These are phyloP conservation scores for Fusarium sp. DNA, from an alignment of 2,329 filamentous ascomycete species.

Conservation along the genomic window DNA sequence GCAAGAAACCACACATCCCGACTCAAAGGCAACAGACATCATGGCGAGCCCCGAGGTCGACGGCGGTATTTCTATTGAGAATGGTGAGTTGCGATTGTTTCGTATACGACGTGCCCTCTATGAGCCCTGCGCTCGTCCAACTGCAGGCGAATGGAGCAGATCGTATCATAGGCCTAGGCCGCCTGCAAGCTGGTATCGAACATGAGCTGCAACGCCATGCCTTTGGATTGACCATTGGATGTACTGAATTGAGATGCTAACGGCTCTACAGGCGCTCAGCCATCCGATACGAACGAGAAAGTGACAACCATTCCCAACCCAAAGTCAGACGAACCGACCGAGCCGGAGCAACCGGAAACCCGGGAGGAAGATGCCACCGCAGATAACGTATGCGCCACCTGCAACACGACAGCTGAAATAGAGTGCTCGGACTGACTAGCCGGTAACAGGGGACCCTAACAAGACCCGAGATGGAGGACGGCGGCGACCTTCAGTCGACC, in stretches of 20 bases:
- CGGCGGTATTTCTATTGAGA: constrained; percentile 6
- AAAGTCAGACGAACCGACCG: constrained; percentile 21
- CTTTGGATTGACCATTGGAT: not conserved
- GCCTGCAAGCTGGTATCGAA: not conserved
- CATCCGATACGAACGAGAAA: constrained; percentile 34
- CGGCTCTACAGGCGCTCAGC: constrained; percentile 4
- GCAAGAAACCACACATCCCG: not conserved
- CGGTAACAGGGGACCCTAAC: constrained; percentile 1
- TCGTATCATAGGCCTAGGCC: not conserved
- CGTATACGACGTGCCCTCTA: not conserved
- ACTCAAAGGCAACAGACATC: constrained; percentile 11
- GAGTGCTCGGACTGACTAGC: constrained; percentile 9
- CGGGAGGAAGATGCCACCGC: constrained; percentile 7
- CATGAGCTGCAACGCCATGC: not conserved
- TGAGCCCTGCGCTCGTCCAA: constrained; percentile 6
- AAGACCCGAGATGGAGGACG: constrained; percentile 21
- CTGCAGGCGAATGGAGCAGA: constrained; percentile 6
- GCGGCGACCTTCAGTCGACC: constrained; percentile 24
- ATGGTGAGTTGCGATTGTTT: constrained; percentile 34
- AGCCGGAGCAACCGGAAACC: constrained; percentile 13
- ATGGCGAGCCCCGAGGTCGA: constrained; percentile 33
- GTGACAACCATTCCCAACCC: constrained; percentile 36
- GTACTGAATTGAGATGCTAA: constrained; percentile 17
- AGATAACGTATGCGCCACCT: constrained; percentile 21
- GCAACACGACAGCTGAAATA: not conserved